Percentiles rank a stretch among this genome's conserved stretches.
These are phyloP conservation scores for Cryphonectria parasitica DNA, from an alignment of 2,329 filamentous ascomycete genomes.

Conservation along the genomic window DNA sequence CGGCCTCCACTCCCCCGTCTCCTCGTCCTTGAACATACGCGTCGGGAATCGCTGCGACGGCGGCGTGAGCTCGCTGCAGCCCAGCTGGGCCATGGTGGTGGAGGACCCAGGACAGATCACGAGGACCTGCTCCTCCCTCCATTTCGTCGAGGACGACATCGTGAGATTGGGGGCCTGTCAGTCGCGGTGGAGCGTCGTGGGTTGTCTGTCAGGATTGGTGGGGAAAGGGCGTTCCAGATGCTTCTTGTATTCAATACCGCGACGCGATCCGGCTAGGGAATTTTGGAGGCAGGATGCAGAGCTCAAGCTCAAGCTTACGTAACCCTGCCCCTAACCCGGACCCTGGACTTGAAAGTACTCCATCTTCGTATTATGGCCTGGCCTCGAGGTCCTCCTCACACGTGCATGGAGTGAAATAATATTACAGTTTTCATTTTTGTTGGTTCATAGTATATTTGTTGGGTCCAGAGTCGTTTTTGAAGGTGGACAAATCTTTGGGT, in stretches of 20 bases:
- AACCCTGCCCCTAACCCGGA: slow-evolving; percentile 11
- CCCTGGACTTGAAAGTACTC: neutral
- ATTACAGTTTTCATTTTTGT: neutral
- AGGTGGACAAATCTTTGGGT: slow-evolving; percentile 16
- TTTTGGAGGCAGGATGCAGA: slow-evolving; percentile 18
- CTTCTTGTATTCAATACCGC: slow-evolving; percentile 11
- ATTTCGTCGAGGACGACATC: slow-evolving; percentile 64
- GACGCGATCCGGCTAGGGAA: slow-evolving; percentile 21
- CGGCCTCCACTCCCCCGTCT: slow-evolving; percentile 75
- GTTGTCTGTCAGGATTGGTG: neutral
- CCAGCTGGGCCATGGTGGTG: slow-evolving; percentile 88
- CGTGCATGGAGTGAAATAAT: too few species aligned
- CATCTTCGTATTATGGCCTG: too few species aligned
- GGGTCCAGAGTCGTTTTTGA: neutral
- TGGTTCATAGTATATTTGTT: neutral
- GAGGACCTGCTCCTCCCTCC: slow-evolving; percentile 67
- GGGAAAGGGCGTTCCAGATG: neutral
- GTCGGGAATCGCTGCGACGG: slow-evolving; percentile 85
- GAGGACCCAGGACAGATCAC: slow-evolving; percentile 83
- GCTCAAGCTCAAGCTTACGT: slow-evolving; percentile 2
- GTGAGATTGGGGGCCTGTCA: slow-evolving; percentile 14
- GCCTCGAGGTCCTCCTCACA: too few species aligned
- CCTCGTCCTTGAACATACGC: slow-evolving; percentile 89
- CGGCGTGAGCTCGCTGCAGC: slow-evolving; percentile 87
- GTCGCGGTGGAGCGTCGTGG: neutral